Percentiles rank a stretch among this genome's conserved stretches.
Evolutionary conservation across 2,329 filamentous ascomycete genomes (phyloP).

Genomic region (Dactylonectria estremocensis): DNA sequence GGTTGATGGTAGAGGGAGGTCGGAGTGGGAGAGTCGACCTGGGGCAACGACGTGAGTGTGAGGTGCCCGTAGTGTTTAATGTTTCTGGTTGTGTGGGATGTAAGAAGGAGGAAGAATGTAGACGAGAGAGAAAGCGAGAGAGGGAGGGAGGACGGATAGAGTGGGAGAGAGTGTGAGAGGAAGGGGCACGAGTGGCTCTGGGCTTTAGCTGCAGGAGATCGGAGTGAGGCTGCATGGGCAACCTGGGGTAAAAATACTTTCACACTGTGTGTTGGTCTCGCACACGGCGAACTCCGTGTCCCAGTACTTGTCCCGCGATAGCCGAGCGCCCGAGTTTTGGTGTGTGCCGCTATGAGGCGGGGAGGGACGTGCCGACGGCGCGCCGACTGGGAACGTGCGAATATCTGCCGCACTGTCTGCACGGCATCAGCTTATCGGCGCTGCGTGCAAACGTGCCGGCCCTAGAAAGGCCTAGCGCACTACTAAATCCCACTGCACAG

Average conservation of each 20-base stretch:
- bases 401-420: slow-evolving; percentile 40
- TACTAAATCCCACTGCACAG: slow-evolving; percentile 35
- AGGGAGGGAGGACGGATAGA: slow-evolving; percentile 47
- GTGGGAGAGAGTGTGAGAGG: slow-evolving; percentile 45
- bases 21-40: slow-evolving; percentile 21
- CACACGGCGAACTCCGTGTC: slow-evolving; percentile 41
- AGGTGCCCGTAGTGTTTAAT: slow-evolving; percentile 20
- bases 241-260: slow-evolving; percentile 45
- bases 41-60: slow-evolving; percentile 15
- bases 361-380: background rate
- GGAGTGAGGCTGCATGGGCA: slow-evolving; percentile 46
- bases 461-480: slow-evolving; percentile 42
- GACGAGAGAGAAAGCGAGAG: slow-evolving; percentile 32
- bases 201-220: slow-evolving; percentile 45
- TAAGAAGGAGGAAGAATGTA: slow-evolving; percentile 24
- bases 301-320: slow-evolving; percentile 40
- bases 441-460: slow-evolving; percentile 44
- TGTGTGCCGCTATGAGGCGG: slow-evolving; percentile 17
- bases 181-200: slow-evolving; percentile 51
- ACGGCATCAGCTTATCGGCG: slow-evolving; percentile 50
- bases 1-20: slow-evolving; percentile 27
- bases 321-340: background rate
- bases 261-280: slow-evolving; percentile 42
- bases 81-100: slow-evolving; percentile 19
- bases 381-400: slow-evolving; percentile 27